Evolutionary conservation across 1,284 basidiomycete genomes (phyloP), one percentile per base, ranked within the genome.

Genomic region (Apiotrichum brassicae): DNA sequence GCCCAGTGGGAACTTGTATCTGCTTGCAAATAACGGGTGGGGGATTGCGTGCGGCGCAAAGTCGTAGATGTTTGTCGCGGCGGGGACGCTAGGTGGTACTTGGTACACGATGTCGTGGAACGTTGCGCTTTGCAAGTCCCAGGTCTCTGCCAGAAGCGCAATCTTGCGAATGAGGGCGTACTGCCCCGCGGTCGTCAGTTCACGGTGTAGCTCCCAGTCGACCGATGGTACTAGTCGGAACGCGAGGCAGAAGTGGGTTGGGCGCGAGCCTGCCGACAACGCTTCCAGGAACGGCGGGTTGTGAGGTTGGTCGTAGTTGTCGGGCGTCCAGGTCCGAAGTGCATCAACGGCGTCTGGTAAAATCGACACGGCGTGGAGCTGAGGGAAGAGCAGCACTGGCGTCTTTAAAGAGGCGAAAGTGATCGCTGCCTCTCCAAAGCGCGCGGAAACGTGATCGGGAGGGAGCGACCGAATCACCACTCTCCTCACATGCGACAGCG

Each of bases 41-140:
- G 51, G 49, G 3, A 54, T 36, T 34, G 58, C 46, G 48, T 63
- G 63, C 1, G 64, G 58, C 3, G 59, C 56, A 47, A 68, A 68
- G 45, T 64, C 52, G 49, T 66, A 68, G 13, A 50, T 37, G 47
- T 68, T 68, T 18, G 23, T 19, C 19, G 53, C 53, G 11, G 43
- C 51, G 8, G 37, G 45, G 1, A 68, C 40, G 9, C 52, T 49
- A 12, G 65, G 64, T 11, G 61, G 50, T 3, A 65, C 57, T 44
- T 68, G 65, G 47, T 60, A 57, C 16, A 63, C 59, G 25, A 64
- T 43, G 41, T 63, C 57, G 47, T 65, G 63, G 34, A 62, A 57
- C 0, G 38, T 46, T 8, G 43, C 46, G 16, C 53, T 19, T 14
- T 28, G 22, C 13, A 47, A 35, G 35, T 56, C 45, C 35, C 57